Evolutionary conservation across 2,329 filamentous ascomycete species (phyloP), one percentile per base, ranked within the genome.

Genomic region (Microascus cirrosus): DNA sequence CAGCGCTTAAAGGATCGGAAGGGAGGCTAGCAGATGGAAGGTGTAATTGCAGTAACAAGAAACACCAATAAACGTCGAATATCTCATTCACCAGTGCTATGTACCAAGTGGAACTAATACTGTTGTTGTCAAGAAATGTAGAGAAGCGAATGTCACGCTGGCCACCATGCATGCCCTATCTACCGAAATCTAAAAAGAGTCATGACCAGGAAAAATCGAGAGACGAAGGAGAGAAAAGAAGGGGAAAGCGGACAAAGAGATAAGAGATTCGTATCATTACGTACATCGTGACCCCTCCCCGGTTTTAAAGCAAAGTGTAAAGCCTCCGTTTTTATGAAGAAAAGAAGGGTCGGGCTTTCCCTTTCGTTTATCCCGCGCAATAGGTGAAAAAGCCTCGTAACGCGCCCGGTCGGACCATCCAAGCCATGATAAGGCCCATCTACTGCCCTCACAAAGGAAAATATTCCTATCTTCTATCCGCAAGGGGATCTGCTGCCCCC

Each of bases 131-230:
- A 32, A 32, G 28, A 32, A 32, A 28, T n/a, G 35, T 53, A 22
- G 12, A 18, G 18, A 28, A 56, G 20, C 28, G 28, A 32, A 32
- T 32, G 28, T 32, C 28, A 32, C 28, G 28, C 28, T 32, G 28
- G 28, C 28, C 28, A 8, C 28, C 28, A 32, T 32, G 28, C 28
- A 32, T 32, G 28, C 28, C 28, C 28, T 32, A 32, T 32, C 28
- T 32, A 32, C 22, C 10, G n/a, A 60, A 39, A 62, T 58, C 58
- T 56, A 60, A 64, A 45, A 55, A 28, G n/a, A n/a, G 28, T 8
- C 28, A 4, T 32, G 28, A 59, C 28, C 55, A 24, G 56, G 20
- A 34, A 36, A 39, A 13, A 53, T 1, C 18, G 54, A 34, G 24
- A 50, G 18, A 32, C n/a, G 20, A 48, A 54, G 25, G 39, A 59